These are phyloP conservation scores for Diaporthe destruens DNA, from an alignment of 2,329 filamentous ascomycete species.

Conservation along the genomic window DNA sequence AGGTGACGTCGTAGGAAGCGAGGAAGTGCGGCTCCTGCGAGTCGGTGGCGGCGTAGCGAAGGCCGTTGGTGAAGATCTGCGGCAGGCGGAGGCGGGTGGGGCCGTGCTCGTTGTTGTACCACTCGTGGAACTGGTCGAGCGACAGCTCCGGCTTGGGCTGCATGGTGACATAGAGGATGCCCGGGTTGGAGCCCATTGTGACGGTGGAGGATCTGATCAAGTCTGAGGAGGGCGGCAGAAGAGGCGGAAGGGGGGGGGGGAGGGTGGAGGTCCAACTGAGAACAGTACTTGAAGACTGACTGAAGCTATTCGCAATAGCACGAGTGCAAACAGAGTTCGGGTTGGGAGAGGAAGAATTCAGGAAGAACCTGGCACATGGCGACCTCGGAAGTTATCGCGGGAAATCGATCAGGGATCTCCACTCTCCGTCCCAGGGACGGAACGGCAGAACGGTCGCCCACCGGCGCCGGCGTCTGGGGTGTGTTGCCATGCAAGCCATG, in stretches of 20 bases:
- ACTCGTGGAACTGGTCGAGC: slow-evolving; percentile 83
- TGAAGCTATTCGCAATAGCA: background rate
- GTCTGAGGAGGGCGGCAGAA: background rate
- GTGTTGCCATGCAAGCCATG: too few species aligned
- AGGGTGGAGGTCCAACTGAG: background rate
- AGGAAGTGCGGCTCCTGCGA: slow-evolving; percentile 75
- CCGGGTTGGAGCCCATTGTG: slow-evolving; percentile 58
- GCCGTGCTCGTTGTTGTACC: slow-evolving; percentile 95
- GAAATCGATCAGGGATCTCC: slow-evolving; percentile 10
- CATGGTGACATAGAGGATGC: slow-evolving; percentile 89
- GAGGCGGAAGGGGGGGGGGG: background rate
- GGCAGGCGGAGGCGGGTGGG: slow-evolving; percentile 82
- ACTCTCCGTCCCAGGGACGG: slow-evolving; percentile 9
- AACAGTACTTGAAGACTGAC: too few species aligned
- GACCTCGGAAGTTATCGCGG: slow-evolving; percentile 27
- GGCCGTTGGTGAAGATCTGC: slow-evolving; percentile 79
- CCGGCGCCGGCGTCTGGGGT: background rate
- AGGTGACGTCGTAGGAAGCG: slow-evolving; percentile 84
- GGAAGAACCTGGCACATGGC: background rate
- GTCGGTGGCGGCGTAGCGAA: slow-evolving; percentile 81
- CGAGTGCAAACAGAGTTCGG: background rate
- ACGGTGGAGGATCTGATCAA: too few species aligned
- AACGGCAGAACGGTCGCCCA: slow-evolving; percentile 8
- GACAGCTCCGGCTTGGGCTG: slow-evolving; percentile 77
- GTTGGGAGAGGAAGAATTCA: background rate